Percentiles rank a stretch among this genome's conserved stretches.
phyloP scores from a whole-genome alignment of 2,329 filamentous ascomycete genomes.

The Epichloe coenophiala region DNA sequence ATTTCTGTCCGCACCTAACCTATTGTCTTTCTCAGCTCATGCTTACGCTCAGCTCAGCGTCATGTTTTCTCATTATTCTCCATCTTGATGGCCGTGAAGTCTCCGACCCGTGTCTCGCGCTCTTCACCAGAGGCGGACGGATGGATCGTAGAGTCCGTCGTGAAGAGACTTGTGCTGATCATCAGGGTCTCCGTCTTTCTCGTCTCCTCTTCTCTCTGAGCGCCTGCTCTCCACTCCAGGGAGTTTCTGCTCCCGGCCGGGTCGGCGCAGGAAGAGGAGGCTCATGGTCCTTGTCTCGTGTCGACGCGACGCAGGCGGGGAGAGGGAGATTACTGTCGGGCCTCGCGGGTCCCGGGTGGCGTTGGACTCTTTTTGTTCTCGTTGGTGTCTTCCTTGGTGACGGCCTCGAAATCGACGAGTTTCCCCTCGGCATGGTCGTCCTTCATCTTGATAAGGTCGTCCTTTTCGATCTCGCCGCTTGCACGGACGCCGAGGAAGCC shows the following conservation, averaged over 20 bases:
- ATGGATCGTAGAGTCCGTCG: background rate
- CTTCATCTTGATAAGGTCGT: slow-evolving; percentile 34
- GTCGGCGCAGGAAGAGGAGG: background rate
- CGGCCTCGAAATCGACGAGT: slow-evolving; percentile 18
- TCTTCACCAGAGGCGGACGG: slow-evolving; percentile 18
- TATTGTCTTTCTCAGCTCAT: slow-evolving; percentile 1
- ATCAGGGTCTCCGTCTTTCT: background rate
- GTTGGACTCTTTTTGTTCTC: background rate
- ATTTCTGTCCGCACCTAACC: no score
- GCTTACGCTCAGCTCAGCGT: slow-evolving; percentile 8
- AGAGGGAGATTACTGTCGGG: slow-evolving; percentile 13
- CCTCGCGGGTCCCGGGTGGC: slow-evolving; percentile 15
- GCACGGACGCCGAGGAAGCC: slow-evolving; percentile 34
- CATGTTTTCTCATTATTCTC: slow-evolving; percentile 13
- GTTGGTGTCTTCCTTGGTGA: background rate
- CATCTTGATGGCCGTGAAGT: slow-evolving; percentile 3
- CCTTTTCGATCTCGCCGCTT: slow-evolving; percentile 34
- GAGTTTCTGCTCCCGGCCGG: background rate
- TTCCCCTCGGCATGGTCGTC: slow-evolving; percentile 19
- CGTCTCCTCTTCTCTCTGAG: no score
- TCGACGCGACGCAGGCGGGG: slow-evolving; percentile 12
- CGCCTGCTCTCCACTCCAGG: no score
- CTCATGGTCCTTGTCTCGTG: background rate
- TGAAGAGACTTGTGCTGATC: background rate
- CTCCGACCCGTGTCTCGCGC: background rate